A percentile compares a stretch with the other conserved stretches of the same genome.
These are phyloP conservation scores for Arthrocladium fulminans DNA, from an alignment of 2,329 filamentous ascomycete genomes.

Conservation along the genomic window DNA sequence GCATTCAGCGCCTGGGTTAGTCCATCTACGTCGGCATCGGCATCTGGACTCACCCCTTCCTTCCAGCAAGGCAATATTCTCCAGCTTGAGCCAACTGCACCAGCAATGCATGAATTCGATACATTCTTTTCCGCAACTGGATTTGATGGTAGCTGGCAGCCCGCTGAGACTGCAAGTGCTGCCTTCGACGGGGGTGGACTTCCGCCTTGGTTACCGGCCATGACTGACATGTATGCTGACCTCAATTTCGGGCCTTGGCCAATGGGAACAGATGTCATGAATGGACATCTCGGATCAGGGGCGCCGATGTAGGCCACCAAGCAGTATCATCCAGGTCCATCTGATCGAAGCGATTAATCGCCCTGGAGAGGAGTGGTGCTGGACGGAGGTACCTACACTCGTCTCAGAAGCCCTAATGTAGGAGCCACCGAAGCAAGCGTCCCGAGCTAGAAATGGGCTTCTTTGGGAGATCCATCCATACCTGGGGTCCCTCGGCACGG, in stretches of 20 bases:
- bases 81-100: conserved; percentile 4
- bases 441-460: no score
- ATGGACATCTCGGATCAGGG: not conserved
- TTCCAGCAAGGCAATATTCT: conserved; percentile 2
- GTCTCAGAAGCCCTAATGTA: no score
- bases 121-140: conserved; percentile 9
- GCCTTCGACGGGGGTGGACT: conserved; percentile 8
- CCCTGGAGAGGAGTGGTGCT: no score
- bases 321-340: not conserved
- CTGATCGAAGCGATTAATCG: no score
- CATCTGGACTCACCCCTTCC: not conserved
- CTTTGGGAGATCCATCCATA: no score
- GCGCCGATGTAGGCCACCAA: not conserved
- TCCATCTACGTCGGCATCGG: conserved; percentile 1
- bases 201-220: conserved; percentile 9
- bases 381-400: no score
- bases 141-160: conserved; percentile 12
- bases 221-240: conserved; percentile 10
- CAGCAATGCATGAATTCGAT: conserved; percentile 8
- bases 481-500: no score
- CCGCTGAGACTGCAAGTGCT: conserved; percentile 9
- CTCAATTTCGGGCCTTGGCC: conserved; percentile 8
- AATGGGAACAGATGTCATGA: conserved; percentile 7
- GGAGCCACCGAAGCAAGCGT: no score
- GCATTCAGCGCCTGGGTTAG: not conserved